These are phyloP conservation scores for Fusarium sp. DNA, from an alignment of 2,329 filamentous ascomycete species.

Conservation along the genomic window DNA sequence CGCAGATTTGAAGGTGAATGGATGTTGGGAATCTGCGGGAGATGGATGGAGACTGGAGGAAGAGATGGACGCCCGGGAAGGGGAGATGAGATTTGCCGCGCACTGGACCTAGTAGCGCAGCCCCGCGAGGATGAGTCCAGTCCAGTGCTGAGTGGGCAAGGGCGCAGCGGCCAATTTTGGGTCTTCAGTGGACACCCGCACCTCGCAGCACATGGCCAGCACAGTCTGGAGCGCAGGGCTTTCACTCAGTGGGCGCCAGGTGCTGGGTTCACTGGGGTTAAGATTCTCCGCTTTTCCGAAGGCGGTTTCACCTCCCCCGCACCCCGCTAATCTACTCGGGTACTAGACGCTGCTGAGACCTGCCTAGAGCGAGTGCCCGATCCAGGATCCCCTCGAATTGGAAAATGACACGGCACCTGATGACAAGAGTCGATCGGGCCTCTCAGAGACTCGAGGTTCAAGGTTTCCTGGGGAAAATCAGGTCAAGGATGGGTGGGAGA, in stretches of 20 bases:
- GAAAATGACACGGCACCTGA: constrained; percentile 39
- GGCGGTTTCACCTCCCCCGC: constrained; percentile 44
- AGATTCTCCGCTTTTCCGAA: constrained; percentile 45
- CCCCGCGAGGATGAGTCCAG: constrained; percentile 21
- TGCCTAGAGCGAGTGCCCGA: constrained; percentile 12
- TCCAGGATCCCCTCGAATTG: constrained; percentile 26
- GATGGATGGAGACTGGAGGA: constrained; percentile 28
- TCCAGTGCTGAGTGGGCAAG: background rate
- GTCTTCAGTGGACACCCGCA: background rate
- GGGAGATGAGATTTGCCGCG: constrained; percentile 45
- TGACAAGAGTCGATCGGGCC: constrained; percentile 1
- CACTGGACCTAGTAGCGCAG: constrained; percentile 11
- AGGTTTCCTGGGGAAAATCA: constrained; percentile 26
- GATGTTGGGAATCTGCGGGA: constrained; percentile 7
- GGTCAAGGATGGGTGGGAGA: constrained; percentile 17
- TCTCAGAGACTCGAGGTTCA: constrained; percentile 10
- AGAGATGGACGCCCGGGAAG: constrained; percentile 14
- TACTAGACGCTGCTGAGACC: constrained; percentile 30
- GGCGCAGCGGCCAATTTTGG: background rate
- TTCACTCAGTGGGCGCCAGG: constrained; percentile 8
- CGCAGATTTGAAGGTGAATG: constrained; percentile 20
- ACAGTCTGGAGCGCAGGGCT: background rate
- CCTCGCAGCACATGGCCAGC: background rate
- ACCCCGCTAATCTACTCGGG: constrained; percentile 41
- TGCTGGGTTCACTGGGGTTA: constrained; percentile 24